Conservation (phyloP, 148 eudicot species). For the Chenopodium berlandieri region DNA sequence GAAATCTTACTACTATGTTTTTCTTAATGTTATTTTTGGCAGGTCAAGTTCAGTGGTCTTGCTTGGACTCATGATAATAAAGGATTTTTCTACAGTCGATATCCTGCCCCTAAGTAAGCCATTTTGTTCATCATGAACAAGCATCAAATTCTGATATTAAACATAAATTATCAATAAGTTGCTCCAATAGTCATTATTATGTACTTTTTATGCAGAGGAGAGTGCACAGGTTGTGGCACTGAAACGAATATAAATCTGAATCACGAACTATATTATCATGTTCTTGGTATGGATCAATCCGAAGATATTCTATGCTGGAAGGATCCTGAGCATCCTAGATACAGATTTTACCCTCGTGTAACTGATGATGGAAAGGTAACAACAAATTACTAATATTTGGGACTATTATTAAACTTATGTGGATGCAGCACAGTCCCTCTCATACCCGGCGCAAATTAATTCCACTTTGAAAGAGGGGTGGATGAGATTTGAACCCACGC, state of each 20-base stretch:
- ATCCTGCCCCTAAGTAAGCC: slow-evolving; percentile 74
- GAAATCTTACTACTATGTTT: not conserved
- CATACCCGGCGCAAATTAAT: too few relatives aligned
- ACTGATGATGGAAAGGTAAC: slow-evolving; percentile 90
- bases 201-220: slow-evolving; percentile 34
- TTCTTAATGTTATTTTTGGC: not conserved
- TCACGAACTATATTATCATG: slow-evolving; percentile 77
- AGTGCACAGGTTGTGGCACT: slow-evolving; percentile 61
- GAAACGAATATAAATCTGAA: slow-evolving; percentile 69
- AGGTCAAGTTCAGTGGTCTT: slow-evolving; percentile 82
- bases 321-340: slow-evolving; percentile 65
- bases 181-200: not conserved
- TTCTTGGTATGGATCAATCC: slow-evolving; percentile 80
- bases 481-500: too few relatives aligned
- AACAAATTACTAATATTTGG: not conserved
- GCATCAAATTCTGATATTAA: not conserved
- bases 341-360: slow-evolving; percentile 44
- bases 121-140: not conserved
- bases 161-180: not conserved
- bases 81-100: slow-evolving; percentile 93
- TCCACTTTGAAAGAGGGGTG: too few relatives aligned
- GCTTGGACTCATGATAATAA: slow-evolving; percentile 86
- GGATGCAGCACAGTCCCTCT: not conserved
- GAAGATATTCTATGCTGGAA: slow-evolving; percentile 87
- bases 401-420: not conserved